Evolutionary conservation across 2,329 filamentous ascomycete genomes (phyloP), one percentile per base, ranked within the genome.

Genomic region (Fusarium chlamydosporum): DNA sequence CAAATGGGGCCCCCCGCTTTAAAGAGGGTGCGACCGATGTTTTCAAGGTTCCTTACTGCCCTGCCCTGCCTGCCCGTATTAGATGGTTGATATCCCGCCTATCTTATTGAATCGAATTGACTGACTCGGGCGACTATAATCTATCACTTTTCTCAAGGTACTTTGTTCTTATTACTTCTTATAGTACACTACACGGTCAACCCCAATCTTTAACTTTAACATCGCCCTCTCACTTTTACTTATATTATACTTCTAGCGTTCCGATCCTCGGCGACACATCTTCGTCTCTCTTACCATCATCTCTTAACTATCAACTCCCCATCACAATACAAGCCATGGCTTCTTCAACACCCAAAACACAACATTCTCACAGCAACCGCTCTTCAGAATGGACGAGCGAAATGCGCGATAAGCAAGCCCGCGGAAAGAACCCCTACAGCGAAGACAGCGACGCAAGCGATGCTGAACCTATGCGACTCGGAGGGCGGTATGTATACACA

Each of bases 381-480:
- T 52, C 57, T 53, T 48, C 68, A 57, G 67, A 70, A 52, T 85
- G 86, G 75, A 86, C 84, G 1, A 68, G 79, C 20, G 76, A 80
- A 61, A 86, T 86, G 84, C 84, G 85, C 71, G 86, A 89, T 74
- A 82, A 82, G 7, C 87, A 89, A 75, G 85, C 87, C 6, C 81
- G 87, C 40, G 86, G 87, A 52, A 88, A 88, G 72, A 82, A 89
- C 64, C 84, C 85, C 1, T 86, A 86, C 72, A 59, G 47, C 57
- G 75, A 70, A n/a, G 63, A 61, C 16, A 61, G 51, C 58, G 69
- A 75, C 10, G 67, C 70, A 23, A 73, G 71, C 53, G 72, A 72
- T 13, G 35, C 51, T 13, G 74, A 70, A 13, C 56, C 40, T 35
- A 53, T 72, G 64, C 63, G 46, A 43, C 66, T 68, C 16, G 71